Evolutionary conservation across 768 basidiomycete species (phyloP), one percentile per base, ranked within the genome.

Genomic region (Pulveroboletus sp.): DNA sequence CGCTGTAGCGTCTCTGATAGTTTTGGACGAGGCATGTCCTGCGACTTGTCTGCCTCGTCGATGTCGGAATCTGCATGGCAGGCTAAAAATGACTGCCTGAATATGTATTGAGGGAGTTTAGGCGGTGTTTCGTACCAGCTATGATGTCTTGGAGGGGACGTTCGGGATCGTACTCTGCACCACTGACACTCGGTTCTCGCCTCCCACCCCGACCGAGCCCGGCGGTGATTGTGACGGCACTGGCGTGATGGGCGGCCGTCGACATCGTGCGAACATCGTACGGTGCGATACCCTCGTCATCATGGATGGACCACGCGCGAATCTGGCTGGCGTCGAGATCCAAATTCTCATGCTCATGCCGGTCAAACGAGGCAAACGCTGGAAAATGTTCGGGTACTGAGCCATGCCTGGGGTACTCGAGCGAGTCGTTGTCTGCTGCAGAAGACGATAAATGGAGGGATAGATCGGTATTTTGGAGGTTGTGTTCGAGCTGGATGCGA

Each of bases 201-300:
- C 75, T 72, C 17, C 65, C 66, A 36, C 53, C 51, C 3, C 81
- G 74, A 2, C 74, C 75, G 10, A 95, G 76, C 1, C 94, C 93
- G 4, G 91, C 90, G 44, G 79, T 87, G 16, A 97, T 75, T 0
- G 94, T 95, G 44, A 95, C 73, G 3, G 82, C 90, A 54, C 87
- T 90, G 21, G 90, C 92, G 68, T 97, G 94, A 66, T 97, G 94
- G 1, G 85, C 90, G 9, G 81, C 82, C 0, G 93, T 94, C 0
- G 90, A 93, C 50, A 90, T 66, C 0, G 87, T 88, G 49, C 83
- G 81, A 19, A 78, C 82, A 34, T 76, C 79, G 55, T 82, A 88
- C 0, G 85, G 84, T 53, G 78, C 74, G 27, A 84, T 69, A 17
- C 81, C 85, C 12, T 86, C 85, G 5, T 87, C 84, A 47, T 79